These are phyloP conservation scores for Pyrus communis DNA, from an alignment of 306 rosid species.

Conservation along the genomic window DNA sequence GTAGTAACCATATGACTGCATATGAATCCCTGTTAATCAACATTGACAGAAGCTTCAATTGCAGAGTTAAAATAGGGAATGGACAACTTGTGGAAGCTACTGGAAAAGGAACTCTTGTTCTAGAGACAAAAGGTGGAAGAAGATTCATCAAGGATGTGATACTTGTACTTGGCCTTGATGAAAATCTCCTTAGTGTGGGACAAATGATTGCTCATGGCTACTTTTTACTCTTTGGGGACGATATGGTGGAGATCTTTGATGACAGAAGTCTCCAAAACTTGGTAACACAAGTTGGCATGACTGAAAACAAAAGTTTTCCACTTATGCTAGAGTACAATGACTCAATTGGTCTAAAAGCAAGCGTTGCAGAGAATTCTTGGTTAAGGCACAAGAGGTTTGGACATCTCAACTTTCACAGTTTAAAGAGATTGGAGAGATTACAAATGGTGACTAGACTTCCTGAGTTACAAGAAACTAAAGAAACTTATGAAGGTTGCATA, in stretches of 20 bases:
- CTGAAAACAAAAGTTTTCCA: background rate
- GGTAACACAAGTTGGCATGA: background rate
- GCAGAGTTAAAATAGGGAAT: too few species aligned
- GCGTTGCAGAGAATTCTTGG: background rate
- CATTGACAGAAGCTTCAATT: too few species aligned
- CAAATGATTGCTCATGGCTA: too few species aligned
- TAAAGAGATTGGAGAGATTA: background rate
- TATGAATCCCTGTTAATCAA: background rate
- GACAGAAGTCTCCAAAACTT: too few species aligned
- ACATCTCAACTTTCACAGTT: background rate
- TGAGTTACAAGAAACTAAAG: background rate
- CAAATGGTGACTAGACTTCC: background rate
- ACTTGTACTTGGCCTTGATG: too few species aligned
- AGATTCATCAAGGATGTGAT: too few species aligned
- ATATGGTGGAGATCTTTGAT: too few species aligned
- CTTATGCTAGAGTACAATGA: background rate
- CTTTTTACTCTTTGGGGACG: too few species aligned
- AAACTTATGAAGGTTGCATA: background rate
- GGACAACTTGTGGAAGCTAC: too few species aligned
- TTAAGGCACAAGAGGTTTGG: background rate
- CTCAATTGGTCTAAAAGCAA: background rate
- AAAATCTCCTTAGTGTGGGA: too few species aligned
- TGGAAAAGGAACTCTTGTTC: too few species aligned
- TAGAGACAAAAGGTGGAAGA: too few species aligned
- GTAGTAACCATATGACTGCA: background rate